These are phyloP conservation scores for Thozetella sp. DNA, from an alignment of 495 filamentous ascomycete genomes.

Conservation along the genomic window DNA sequence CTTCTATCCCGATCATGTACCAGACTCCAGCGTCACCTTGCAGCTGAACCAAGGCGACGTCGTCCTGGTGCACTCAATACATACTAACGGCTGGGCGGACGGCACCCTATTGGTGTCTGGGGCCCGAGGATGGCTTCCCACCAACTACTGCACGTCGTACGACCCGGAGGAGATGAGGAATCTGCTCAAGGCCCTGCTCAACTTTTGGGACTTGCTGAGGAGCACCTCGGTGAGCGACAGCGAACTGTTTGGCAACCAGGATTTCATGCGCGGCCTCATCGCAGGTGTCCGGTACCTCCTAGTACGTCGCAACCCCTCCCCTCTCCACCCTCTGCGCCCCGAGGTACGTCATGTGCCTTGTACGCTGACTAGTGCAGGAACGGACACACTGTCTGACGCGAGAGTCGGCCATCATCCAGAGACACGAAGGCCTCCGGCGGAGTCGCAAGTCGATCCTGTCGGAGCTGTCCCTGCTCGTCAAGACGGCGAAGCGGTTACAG, in stretches of 20 bases:
- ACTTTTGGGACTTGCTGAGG: constrained; percentile 90
- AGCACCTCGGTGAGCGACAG: constrained; percentile 63
- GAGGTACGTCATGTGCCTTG: constrained; percentile 12
- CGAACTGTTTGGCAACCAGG: constrained; percentile 79
- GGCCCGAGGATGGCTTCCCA: constrained; percentile 93
- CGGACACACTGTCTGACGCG: constrained; percentile 84
- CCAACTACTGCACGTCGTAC: constrained; percentile 97
- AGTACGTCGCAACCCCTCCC: constrained; percentile 52
- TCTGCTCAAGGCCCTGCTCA: constrained; percentile 82
- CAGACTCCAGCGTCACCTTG: constrained; percentile 81
- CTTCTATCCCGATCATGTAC: constrained; percentile 76
- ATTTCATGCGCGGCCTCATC: constrained; percentile 89
- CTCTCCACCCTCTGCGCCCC: background rate
- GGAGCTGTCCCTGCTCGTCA: constrained; percentile 87
- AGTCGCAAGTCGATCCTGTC: constrained; percentile 85
- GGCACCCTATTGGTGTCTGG: constrained; percentile 91
- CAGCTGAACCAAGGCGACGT: constrained; percentile 89
- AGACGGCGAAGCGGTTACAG: constrained; percentile 80
- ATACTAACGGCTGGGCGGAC: constrained; percentile 99
- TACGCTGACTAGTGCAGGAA: constrained; percentile 61
- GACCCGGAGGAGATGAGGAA: constrained; percentile 83
- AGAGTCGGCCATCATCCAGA: constrained; percentile 72
- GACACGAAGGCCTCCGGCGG: constrained; percentile 74
- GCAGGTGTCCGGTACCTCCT: constrained; percentile 89
- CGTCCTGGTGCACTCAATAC: constrained; percentile 93